Base-by-base conservation (phyloP, 352 stramenopile genomes). In the Globisporangium cylindrosporum region DNA sequence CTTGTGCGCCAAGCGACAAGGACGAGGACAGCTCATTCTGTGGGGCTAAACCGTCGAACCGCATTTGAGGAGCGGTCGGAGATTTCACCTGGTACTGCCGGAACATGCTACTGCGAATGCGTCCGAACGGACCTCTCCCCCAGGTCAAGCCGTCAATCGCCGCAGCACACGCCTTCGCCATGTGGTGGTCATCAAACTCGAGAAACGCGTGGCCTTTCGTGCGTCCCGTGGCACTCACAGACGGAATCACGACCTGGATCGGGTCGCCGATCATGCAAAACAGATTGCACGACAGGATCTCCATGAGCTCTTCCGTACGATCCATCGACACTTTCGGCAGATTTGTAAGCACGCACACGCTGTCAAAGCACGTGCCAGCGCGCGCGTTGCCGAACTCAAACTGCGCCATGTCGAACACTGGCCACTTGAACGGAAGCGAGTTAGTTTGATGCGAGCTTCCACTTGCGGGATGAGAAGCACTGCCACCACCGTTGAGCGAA, bases 401-500 rank as follows among this genome's bases (percentile, higher is more conserved):
- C 68, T 94, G 88, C 0, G 88, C 88, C 88, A 95, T 95, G 61
- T 95, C 88, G 64, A 95, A 94, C 8, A 95, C 86, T 27, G 88
- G 88, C 88, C 88, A 95, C 58, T 94, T 92, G 66, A 92, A 88
- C n/a, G 78, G 73, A 24, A 85, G 71, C 57, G 82, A 76, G 1
- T 59, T 71, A 5, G 48, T 58, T 34, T 70, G 69, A 36, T 34
- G 27, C 14, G 49, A 20, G n/a, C 53, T 25, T n/a, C 10, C 43
- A 29, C 15, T 51, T 27, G n/a, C 66, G 48, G 41, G 43, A 51
- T 2, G 12, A 49, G 29, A 32, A 32, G 15, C 43, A 51, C 18
- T 51, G 22, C 10, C 43, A 12, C 41, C 15, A n/a, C 18, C 43
- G 3, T 24, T 51, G 43, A 18, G 29, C 15, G 10, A 32, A 38